These are phyloP conservation scores for Psilocybe sp. DNA, from an alignment of 768 basidiomycete species.

Conservation along the genomic window DNA sequence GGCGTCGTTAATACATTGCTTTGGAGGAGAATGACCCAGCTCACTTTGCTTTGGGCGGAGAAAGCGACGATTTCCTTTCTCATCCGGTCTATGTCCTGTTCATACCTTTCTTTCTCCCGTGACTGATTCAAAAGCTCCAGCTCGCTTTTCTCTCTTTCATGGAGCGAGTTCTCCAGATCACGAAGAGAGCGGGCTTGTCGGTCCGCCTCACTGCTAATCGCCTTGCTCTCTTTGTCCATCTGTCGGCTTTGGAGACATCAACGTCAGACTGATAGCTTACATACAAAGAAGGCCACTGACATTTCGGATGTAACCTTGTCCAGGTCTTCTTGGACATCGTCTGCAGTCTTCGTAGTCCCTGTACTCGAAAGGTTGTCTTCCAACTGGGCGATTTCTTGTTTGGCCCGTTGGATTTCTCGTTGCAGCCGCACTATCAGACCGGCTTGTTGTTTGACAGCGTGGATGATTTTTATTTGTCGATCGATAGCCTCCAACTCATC, in stretches of 20 bases:
- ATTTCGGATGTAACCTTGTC: conserved; percentile 58
- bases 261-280: not conserved
- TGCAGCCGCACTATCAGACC: conserved; percentile 55
- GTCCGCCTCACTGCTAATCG: conserved; percentile 58
- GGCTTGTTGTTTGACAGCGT: conserved; percentile 59
- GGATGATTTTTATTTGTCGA: conserved; percentile 59
- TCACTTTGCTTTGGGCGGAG: conserved; percentile 50
- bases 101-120: conserved; percentile 54
- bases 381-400: conserved; percentile 57
- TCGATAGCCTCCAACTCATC: conserved; percentile 52
- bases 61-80: conserved; percentile 51
- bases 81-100: conserved; percentile 56
- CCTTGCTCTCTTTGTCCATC: conserved; percentile 61
- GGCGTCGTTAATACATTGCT: conserved; percentile 3
- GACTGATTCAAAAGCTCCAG: conserved; percentile 54
- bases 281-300: conserved; percentile 39
- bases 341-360: conserved; percentile 78
- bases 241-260: conserved; percentile 43
- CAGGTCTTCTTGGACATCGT: conserved; percentile 82
- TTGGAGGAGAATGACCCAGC: not conserved
- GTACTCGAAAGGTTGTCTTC: conserved; percentile 68
- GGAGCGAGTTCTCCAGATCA: conserved; percentile 57
- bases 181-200: conserved; percentile 51
- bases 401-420: conserved; percentile 56
- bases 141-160: conserved; percentile 61